A percentile compares a stretch with the other conserved stretches of the same genome.
phyloP scores from a whole-genome alignment of 257 asterid genomes.

The Nicotiana noctiflora region DNA sequence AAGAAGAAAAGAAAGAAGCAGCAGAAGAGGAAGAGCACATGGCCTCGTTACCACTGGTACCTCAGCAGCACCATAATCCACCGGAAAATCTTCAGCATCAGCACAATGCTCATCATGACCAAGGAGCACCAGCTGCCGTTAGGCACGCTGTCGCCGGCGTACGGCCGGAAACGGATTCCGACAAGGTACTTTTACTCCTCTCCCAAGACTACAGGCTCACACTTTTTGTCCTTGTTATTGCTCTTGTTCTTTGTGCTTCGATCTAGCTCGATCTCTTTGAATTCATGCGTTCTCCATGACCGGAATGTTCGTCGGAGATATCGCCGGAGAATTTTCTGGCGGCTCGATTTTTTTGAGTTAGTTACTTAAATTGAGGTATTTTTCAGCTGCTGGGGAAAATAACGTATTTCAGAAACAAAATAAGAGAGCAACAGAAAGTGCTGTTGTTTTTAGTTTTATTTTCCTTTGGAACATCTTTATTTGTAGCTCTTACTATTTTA shows the following conservation, averaged over 20 bases:
- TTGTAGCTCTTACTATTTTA: too few relatives aligned
- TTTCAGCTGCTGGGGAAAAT: background rate
- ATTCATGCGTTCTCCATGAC: conserved; percentile 12
- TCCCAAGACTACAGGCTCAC: background rate
- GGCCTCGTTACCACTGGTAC: conserved; percentile 86
- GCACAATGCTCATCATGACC: conserved; percentile 22
- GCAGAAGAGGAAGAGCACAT: conserved; percentile 61
- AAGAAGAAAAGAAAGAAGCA: background rate
- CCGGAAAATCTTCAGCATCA: conserved; percentile 25
- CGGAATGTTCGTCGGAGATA: conserved; percentile 12
- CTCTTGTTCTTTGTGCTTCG: conserved; percentile 12
- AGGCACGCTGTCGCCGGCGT: conserved; percentile 35
- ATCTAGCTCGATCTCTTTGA: conserved; percentile 43
- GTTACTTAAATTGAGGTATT: background rate
- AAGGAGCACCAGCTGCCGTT: conserved; percentile 43
- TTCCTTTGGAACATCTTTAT: background rate
- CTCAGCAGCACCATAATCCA: conserved; percentile 50
- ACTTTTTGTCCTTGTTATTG: background rate
- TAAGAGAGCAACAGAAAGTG: background rate
- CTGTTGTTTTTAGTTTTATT: background rate
- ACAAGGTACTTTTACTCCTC: conserved; percentile 34
- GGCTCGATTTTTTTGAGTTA: conserved; percentile 12
- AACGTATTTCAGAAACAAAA: background rate
- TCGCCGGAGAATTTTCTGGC: conserved; percentile 22
- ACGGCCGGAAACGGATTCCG: conserved; percentile 49